Conservation (phyloP, 345 rosid genomes). For the Aurinia saxatilis region DNA sequence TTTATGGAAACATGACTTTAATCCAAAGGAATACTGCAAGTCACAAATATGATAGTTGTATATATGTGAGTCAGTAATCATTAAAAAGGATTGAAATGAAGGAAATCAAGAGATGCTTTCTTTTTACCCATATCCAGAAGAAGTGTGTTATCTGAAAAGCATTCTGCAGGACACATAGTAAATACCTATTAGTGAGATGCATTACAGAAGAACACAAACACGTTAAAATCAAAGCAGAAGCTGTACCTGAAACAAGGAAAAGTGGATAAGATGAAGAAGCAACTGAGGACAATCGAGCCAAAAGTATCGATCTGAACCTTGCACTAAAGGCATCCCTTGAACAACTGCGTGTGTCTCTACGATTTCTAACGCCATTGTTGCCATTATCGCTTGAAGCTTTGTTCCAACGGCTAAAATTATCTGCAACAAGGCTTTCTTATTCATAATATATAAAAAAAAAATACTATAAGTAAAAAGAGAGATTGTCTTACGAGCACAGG, state of each 20-base stretch:
- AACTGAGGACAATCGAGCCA: conserved; percentile 82
- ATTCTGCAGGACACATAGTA: conserved; percentile 43
- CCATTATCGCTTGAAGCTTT: conserved; percentile 73
- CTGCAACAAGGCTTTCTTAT: conserved; percentile 30
- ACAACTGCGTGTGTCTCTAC: conserved; percentile 73
- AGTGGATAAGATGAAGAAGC: conserved; percentile 82
- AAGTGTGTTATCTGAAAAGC: conserved; percentile 97
- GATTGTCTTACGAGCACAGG: conserved; percentile 66
- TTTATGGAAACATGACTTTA: conserved; percentile 70
- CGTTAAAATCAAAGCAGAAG: neutral
- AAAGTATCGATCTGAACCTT: conserved; percentile 77
- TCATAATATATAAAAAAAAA: too few relatives aligned
- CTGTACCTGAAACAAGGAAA: conserved; percentile 76
- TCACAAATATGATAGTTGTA: neutral
- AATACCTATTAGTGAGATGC: neutral
- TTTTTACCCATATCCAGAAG: conserved; percentile 82
- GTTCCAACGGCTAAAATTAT: conserved; percentile 87
- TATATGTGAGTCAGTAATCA: neutral
- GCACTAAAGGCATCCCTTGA: conserved; percentile 90
- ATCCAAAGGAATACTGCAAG: conserved; percentile 70
- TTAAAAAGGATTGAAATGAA: neutral
- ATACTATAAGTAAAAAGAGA: neutral
- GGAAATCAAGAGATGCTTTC: neutral
- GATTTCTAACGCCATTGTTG: conserved; percentile 82
- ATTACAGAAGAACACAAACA: neutral